Base-by-base conservation (phyloP, 495 filamentous ascomycete genomes). In the Xylaria nigripes region DNA sequence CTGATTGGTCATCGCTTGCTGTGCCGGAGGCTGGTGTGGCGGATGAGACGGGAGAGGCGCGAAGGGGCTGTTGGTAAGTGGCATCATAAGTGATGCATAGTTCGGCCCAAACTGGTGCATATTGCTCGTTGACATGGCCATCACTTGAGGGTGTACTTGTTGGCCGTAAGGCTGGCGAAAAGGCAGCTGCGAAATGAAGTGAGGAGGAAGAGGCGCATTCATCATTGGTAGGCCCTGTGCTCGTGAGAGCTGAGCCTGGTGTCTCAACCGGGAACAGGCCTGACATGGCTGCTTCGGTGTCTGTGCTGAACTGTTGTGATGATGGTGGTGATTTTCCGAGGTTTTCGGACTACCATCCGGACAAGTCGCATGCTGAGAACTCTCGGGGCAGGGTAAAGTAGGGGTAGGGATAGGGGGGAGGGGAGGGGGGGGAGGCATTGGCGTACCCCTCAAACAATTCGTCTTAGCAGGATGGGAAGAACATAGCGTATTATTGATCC, bases 241-340 rank as follows among this genome's bases (percentile, higher is more conserved):
- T 50, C 61, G 52, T n/a, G 61, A 29, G 43, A 62, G 7, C 22
- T 58, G 58, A 40, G 50, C 57, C 34, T 63, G 65, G 19, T 63
- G 56, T 46, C 59, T 57, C 29, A 65, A 55, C 16, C 45, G 61
- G 13, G 32, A 27, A 32, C 62, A 68, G 3, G 57, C 27, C 30
- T 65, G 62, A 22, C 65, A 68, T n/a, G 60, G 59, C 13, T 61
- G 62, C 48, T 60, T 63, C 30, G 53, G 25, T 1, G 36, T 19
- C 19, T 54, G 54, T 38, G 42, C 22, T 12, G 46, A 43, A 42
- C 18, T 49, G 16, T 36, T 50, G 19, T 48, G 45, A 24, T 55
- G n/a, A 36, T 48, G 42, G n/a, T 41, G 51, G 5, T 41, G 36
- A 40, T 2, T 23, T 32, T 48, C 34, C 13, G 25, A 21, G 9